Conservation (phyloP, 140 eudicot species). For the Anethum foeniculum region DNA sequence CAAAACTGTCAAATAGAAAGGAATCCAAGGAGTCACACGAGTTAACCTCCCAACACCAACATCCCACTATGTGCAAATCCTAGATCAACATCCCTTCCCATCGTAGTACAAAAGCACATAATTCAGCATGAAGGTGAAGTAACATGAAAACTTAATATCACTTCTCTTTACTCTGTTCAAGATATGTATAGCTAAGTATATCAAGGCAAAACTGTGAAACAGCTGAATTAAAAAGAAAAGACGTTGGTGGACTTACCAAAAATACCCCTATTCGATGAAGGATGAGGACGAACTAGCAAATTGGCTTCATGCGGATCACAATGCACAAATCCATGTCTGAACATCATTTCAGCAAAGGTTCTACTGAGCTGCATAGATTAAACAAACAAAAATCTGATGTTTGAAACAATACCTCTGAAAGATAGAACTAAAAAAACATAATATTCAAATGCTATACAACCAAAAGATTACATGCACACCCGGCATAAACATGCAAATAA, state of each 20-base stretch:
- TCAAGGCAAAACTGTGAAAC: neutral
- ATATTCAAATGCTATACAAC: neutral
- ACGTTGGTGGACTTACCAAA: conserved; percentile 39
- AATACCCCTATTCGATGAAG: conserved; percentile 40
- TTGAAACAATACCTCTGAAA: neutral
- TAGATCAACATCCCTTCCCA: neutral
- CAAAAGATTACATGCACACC: neutral
- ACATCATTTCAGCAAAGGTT: conserved; percentile 98
- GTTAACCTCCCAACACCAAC: neutral
- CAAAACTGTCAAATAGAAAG: neutral
- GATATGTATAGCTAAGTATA: neutral
- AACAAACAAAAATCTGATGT: neutral
- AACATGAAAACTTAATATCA: neutral
- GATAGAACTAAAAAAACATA: neutral
- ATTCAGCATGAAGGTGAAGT: neutral
- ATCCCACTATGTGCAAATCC: neutral
- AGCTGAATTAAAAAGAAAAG: neutral
- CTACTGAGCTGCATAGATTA: conserved; percentile 57
- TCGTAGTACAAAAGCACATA: neutral
- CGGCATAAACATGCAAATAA: neutral
- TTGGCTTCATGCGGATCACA: conserved; percentile 99
- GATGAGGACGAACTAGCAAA: conserved; percentile 80
- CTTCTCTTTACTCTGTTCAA: neutral
- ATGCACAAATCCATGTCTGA: conserved; percentile 93
- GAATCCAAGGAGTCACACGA: neutral